phyloP scores from a whole-genome alignment of 73 alveolate genomes.

The Blepharisma stoltei region DNA sequence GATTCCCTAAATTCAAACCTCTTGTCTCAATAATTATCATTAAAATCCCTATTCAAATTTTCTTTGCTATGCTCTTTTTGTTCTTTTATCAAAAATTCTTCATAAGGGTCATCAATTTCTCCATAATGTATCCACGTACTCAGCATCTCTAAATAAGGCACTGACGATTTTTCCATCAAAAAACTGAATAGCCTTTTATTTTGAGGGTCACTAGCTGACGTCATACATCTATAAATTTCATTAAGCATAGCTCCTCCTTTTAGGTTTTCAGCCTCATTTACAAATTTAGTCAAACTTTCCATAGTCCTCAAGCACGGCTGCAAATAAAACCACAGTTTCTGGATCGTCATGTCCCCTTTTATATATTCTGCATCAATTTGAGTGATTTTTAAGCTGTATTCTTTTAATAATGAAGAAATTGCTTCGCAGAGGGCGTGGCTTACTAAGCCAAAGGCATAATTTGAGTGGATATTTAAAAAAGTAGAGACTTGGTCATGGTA shows the following conservation, averaged over 20 bases:
- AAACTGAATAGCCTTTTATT: constrained; percentile 70
- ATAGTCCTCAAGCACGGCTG: constrained; percentile 79
- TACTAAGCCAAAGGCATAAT: constrained; percentile 79
- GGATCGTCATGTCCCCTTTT: constrained; percentile 68
- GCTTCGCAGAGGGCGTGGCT: constrained; percentile 87
- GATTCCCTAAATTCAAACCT: constrained; percentile 79
- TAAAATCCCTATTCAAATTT: constrained; percentile 73
- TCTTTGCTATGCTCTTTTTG: constrained; percentile 67
- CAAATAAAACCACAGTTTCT: constrained; percentile 84
- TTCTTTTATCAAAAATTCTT: constrained; percentile 86
- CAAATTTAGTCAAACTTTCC: constrained; percentile 74
- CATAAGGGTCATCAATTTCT: constrained; percentile 86
- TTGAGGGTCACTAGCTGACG: constrained; percentile 71
- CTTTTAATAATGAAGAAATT: constrained; percentile 71
- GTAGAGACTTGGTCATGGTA: constrained; percentile 72
- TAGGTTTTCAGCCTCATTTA: constrained; percentile 64
- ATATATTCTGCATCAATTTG: constrained; percentile 85
- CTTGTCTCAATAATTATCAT: constrained; percentile 80
- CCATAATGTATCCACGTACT: constrained; percentile 93
- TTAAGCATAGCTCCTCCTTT: constrained; percentile 89
- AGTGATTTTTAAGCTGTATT: constrained; percentile 75
- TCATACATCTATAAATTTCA: constrained; percentile 69
- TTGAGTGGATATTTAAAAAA: constrained; percentile 72
- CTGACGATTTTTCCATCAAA: constrained; percentile 82
- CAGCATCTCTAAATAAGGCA: constrained; percentile 89